These are phyloP conservation scores for Penicillium sp. DNA, from an alignment of 2,329 filamentous ascomycete genomes.

Conservation along the genomic window DNA sequence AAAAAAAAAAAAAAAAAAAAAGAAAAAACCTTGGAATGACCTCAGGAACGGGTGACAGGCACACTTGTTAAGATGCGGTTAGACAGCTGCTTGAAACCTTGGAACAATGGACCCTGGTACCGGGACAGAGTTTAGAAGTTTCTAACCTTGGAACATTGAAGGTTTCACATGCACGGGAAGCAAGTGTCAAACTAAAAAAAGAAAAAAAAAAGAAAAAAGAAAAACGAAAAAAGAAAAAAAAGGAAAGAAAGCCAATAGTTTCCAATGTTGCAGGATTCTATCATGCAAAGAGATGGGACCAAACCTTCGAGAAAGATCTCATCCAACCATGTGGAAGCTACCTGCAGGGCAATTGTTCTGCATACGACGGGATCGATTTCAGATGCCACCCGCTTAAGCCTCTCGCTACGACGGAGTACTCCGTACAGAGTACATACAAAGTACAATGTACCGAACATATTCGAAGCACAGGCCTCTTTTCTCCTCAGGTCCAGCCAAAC, in stretches of 20 bases:
- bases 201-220: neutral
- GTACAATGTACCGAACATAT: neutral
- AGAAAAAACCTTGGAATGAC: no score
- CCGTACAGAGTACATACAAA: no score
- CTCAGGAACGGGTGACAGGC: neutral
- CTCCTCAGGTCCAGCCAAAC: neutral
- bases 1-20: no score
- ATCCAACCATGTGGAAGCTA: neutral
- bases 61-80: neutral
- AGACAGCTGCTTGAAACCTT: neutral
- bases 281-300: neutral
- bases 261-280: neutral
- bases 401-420: neutral
- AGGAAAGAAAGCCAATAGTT: neutral
- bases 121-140: neutral
- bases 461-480: neutral
- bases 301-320: neutral
- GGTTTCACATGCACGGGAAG: neutral
- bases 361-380: neutral
- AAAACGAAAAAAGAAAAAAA: neutral
- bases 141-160: no score
- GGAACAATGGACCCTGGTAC: neutral
- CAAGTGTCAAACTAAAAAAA: neutral
- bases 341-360: neutral
- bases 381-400: constrained; percentile 2